Evolutionary conservation across 1,139 yeast species (phyloP), one percentile per base, ranked within the genome.

Genomic region (Casaregolazyma suthepensis): DNA sequence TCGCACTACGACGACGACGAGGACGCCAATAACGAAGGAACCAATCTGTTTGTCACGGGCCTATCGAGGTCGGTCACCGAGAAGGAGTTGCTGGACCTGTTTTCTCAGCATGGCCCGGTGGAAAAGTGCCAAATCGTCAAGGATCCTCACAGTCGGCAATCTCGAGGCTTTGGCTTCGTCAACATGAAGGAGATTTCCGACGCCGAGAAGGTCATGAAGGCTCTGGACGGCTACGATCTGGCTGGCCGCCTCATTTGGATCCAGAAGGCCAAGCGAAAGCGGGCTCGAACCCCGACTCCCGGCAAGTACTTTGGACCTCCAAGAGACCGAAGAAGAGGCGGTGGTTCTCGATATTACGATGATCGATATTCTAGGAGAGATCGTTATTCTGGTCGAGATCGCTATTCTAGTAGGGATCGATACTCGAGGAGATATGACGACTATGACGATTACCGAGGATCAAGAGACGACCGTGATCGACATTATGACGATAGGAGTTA

Each of bases 271-370:
- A 67, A 67, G 54, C 67, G 75, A 48, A 65, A 67, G 58, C 61
- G 74, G 43, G 72, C 75, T 43, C 65, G 73, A 45, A 68, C 74
- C 17, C 75, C 75, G 22, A 71, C 75, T 3, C 75, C 75, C n/a
- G 75, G 75, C 45, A 68, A 66, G 59, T 71, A 71, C 60, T 68
- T 65, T 56, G 75, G 75, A 2, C 72, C 75, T n/a, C 69, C 71
- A 43, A 70, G 67, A 61, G 60, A 63, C 23, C 61, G 64, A 48
- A 60, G 60, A 46, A 54, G 58, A 29, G 60, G 58, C 22, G 60
- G 63, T 31, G 58, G 61, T 45, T 55, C 48, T 22, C 57, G 60
- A 15, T 54, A 59, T 43, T 58, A 54, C 52, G 62, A 58, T 53
- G 59, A 60, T 55, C 47, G 55, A 13, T 52, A 47, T 26, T 38